Evolutionary conservation across 129 eudicot species (phyloP).

Genomic region (Flaveria sonorensis): DNA sequence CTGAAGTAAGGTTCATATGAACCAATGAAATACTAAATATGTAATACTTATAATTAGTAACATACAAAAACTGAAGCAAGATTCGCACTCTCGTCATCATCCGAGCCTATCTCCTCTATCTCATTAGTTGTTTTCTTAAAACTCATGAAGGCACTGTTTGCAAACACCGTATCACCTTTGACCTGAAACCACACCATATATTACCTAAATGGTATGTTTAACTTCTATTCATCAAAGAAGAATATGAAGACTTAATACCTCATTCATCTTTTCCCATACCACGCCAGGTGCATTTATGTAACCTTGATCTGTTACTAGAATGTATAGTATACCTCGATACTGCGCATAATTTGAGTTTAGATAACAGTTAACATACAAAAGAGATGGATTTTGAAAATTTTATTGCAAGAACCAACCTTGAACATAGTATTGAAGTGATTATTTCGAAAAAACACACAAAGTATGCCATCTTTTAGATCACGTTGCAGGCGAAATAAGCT

Average conservation of each 20-base stretch:
- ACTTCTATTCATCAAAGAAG: neutral
- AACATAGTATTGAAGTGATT: conserved; percentile 97
- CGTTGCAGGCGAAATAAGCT: conserved; percentile 74
- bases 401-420: conserved; percentile 59
- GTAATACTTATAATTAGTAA: neutral
- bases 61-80: conserved; percentile 13
- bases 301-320: conserved; percentile 88
- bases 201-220: neutral
- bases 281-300: conserved; percentile 81
- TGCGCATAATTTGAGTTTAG: conserved; percentile 41
- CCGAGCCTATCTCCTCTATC: conserved; percentile 48
- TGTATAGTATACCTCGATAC: conserved; percentile 76
- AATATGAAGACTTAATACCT: conserved; percentile 47
- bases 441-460: conserved; percentile 91
- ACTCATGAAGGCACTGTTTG: conserved; percentile 63
- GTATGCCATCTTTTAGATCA: conserved; percentile 69
- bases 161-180: conserved; percentile 74
- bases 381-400: neutral
- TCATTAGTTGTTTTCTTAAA: conserved; percentile 47
- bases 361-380: conserved; percentile 9
- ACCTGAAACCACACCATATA: conserved; percentile 49
- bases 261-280: conserved; percentile 94
- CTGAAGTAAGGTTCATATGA: conserved; percentile 5
- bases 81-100: conserved; percentile 65
- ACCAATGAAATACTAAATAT: neutral